phyloP scores from a whole-genome alignment of 2,329 filamentous ascomycete species.

The Graphiopsis chlorocephala region DNA sequence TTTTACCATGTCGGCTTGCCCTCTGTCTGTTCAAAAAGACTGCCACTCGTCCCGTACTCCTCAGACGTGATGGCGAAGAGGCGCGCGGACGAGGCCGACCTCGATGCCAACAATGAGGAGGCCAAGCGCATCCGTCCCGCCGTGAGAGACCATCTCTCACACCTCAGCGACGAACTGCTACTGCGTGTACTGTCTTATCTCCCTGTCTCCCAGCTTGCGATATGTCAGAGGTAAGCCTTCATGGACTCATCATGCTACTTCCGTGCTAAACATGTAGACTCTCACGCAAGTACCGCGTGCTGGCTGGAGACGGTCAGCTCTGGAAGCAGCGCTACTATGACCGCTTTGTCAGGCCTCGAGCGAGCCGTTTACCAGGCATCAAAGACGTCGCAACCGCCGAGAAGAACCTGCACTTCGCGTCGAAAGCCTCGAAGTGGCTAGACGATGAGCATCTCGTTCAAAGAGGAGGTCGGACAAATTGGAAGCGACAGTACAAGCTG shows the following conservation, averaged over 20 bases:
- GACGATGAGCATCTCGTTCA: conserved; percentile 58
- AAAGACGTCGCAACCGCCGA: conserved; percentile 38
- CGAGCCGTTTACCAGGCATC: conserved; percentile 70
- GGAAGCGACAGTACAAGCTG: conserved; percentile 86
- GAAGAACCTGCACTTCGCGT: conserved; percentile 50
- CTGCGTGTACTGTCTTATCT: conserved; percentile 79
- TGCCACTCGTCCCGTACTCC: neutral
- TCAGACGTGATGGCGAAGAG: conserved; percentile 17
- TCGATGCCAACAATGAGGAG: neutral
- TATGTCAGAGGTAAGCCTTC: conserved; percentile 54
- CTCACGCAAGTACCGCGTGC: conserved; percentile 70
- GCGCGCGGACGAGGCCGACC: conserved; percentile 11
- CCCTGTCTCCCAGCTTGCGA: conserved; percentile 65
- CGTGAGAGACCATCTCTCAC: conserved; percentile 61
- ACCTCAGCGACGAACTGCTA: conserved; percentile 81
- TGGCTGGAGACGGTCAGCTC: conserved; percentile 78
- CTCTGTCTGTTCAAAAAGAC: neutral
- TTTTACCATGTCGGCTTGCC: neutral
- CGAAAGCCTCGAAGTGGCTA: conserved; percentile 59
- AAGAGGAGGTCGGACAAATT: conserved; percentile 58
- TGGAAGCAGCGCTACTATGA: conserved; percentile 90
- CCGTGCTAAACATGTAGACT: conserved; percentile 54
- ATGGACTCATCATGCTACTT: neutral
- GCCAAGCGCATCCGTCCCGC: conserved; percentile 10
- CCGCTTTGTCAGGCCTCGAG: conserved; percentile 79